Evolutionary conservation across 306 rosid species (phyloP).

Genomic region (Fagus crenata): DNA sequence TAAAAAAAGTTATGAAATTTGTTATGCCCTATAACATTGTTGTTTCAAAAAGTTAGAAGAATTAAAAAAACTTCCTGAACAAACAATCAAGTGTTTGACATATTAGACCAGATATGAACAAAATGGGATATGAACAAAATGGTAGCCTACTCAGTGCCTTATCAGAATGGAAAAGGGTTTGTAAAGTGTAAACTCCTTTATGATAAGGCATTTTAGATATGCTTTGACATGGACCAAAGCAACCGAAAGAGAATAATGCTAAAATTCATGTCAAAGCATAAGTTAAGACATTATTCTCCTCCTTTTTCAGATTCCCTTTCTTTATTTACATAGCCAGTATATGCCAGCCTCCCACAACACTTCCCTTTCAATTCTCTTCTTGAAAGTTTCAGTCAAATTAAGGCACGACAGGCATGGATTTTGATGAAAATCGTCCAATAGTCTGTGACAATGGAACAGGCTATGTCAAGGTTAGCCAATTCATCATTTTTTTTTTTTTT

Average conservation of each 20-base stretch:
- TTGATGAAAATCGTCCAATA: background rate
- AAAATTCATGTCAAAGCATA: background rate
- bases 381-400: background rate
- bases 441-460: conserved; percentile 4
- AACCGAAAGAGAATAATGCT: background rate
- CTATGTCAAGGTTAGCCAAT: background rate
- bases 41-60: no score
- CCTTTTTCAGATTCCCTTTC: background rate
- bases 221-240: background rate
- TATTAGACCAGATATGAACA: no score
- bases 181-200: no score
- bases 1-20: no score
- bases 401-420: background rate
- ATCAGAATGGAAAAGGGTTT: no score
- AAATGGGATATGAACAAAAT: no score
- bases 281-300: background rate
- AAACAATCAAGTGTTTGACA: no score
- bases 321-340: background rate
- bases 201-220: background rate
- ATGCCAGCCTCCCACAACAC: background rate
- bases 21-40: no score
- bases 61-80: no score
- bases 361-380: background rate
- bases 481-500: background rate
- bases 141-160: background rate